Evolutionary conservation across 2,329 filamentous ascomycete genomes (phyloP).

Genomic region (Penicillium brevicompactum): DNA sequence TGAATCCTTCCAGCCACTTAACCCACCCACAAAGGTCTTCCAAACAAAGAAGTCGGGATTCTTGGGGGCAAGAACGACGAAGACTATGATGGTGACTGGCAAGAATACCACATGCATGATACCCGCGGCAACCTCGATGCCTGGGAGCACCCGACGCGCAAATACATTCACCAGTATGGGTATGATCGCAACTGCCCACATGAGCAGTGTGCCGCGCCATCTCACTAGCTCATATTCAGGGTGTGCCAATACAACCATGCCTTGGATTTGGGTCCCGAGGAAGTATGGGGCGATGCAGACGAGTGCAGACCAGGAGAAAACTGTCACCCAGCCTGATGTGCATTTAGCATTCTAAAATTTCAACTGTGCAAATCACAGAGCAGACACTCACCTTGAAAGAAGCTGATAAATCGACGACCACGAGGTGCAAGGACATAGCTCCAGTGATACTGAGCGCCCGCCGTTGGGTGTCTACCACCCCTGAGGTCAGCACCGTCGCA

Average conservation of each 20-base stretch:
- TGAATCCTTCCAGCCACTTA: conserved; percentile 26
- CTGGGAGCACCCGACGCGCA: conserved; percentile 46
- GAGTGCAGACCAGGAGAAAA: conserved; percentile 33
- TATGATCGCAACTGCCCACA: conserved; percentile 49
- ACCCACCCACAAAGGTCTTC: conserved; percentile 25
- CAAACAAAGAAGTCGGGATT: conserved; percentile 25
- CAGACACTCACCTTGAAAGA: conserved; percentile 21
- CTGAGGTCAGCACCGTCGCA: not conserved
- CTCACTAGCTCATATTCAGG: conserved; percentile 20
- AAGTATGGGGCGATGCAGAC: conserved; percentile 30
- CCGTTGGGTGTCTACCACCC: conserved; percentile 15
- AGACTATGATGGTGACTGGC: conserved; percentile 23
- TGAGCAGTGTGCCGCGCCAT: conserved; percentile 48
- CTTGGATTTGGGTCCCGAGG: conserved; percentile 34
- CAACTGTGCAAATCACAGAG: not conserved
- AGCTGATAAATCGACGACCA: conserved; percentile 24
- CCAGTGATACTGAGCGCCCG: conserved; percentile 43
- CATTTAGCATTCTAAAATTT: conserved; percentile 15
- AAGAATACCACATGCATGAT: conserved; percentile 34
- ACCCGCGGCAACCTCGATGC: conserved; percentile 52
- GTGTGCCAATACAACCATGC: conserved; percentile 28
- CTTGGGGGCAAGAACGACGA: conserved; percentile 24
- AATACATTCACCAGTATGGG: conserved; percentile 54
- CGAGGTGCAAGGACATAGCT: conserved; percentile 33
- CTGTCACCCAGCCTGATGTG: conserved; percentile 31